Base-by-base conservation (phyloP, 179 eudicot species). In the Carnegiea gigantea region DNA sequence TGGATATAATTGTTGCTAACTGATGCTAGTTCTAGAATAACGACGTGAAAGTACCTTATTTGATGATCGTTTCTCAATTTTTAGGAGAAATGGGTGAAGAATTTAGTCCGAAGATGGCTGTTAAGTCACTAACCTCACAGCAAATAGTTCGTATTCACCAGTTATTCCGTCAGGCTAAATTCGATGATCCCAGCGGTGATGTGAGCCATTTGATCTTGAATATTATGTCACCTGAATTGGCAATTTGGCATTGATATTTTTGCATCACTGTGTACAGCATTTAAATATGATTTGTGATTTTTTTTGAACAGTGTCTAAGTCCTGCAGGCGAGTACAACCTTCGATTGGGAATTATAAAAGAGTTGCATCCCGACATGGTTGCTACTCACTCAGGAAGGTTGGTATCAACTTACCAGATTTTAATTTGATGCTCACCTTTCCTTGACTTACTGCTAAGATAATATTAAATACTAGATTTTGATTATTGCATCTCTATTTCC, bases 281-380 rank as follows among this genome's bases (percentile, higher is more conserved):
- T 54, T 68, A 77, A 13, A 75, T 77, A 30, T 62, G 30, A 20
- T 33, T 26, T 49, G 51, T 76, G 48, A 79, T 84, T 62, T 24
- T 24, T 24, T 9, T 8, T 62, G 9, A 86, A 85, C 89, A 96
- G 99, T 94, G 98, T 84, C 98, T 96, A 80, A 96, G 98, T 87
- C 99, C 99, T 86, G 99, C 99, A 33, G 99, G 99, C 65, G 99
- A 96, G 88, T 96, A 96, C 88, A 96, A 96, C 85, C 92, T 96
- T 82, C 99, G 99, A 65, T 89, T 96, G 80, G 99, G 99, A 82
- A 94, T 96, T 80, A 90, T 94, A 78, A 96, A 96, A 89, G 99
- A 96, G 87, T 91, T 96, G 88, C 98, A 96, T 79, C 99, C 99
- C n/a, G 99, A 96, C 80, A 94, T 96, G 98, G 99, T 96, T 85